phyloP scores from a whole-genome alignment of 1,139 yeast genomes.

The Lodderomyces parapsilosis region DNA sequence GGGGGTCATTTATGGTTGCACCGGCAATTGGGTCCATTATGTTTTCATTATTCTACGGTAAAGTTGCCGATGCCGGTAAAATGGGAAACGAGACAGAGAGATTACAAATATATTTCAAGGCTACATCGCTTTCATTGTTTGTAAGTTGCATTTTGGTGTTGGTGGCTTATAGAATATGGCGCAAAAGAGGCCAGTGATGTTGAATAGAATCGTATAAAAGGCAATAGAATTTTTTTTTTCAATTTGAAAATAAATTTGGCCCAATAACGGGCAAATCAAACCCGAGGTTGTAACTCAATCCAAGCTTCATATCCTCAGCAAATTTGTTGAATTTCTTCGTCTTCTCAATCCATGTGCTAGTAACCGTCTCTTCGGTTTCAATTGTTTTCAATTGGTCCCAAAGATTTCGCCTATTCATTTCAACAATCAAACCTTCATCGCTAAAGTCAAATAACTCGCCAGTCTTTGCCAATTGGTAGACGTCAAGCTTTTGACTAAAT shows the following conservation, averaged over 20 bases:
- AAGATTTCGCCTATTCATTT: slow-evolving; percentile 2
- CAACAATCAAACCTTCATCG: slow-evolving; percentile 4
- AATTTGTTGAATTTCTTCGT: slow-evolving; percentile 4
- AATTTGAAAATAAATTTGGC: not conserved
- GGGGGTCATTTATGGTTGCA: slow-evolving; percentile 89
- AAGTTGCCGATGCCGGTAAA: slow-evolving; percentile 48
- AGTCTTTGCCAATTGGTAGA: not conserved
- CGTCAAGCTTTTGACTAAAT: slow-evolving; percentile 1
- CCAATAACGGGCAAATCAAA: not conserved
- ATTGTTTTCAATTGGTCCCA: slow-evolving; percentile 5
- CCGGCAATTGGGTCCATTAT: slow-evolving; percentile 83
- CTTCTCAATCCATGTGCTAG: slow-evolving; percentile 14
- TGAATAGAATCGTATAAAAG: not conserved
- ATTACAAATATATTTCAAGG: slow-evolving; percentile 26
- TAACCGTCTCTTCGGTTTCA: slow-evolving; percentile 5
- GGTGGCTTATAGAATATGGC: slow-evolving; percentile 40
- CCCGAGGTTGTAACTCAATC: slow-evolving; percentile 1
- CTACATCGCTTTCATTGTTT: slow-evolving; percentile 31
- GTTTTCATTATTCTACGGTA: slow-evolving; percentile 73
- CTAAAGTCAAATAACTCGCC: slow-evolving; percentile 1
- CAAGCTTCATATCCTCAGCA: slow-evolving; percentile 2
- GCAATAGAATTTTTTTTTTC: not conserved
- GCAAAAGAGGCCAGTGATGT: slow-evolving; percentile 20
- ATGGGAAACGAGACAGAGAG: slow-evolving; percentile 6
- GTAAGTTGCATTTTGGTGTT: slow-evolving; percentile 30